These are phyloP conservation scores for Gelatoporia subvermispora DNA, from an alignment of 768 basidiomycete species.

Conservation along the genomic window DNA sequence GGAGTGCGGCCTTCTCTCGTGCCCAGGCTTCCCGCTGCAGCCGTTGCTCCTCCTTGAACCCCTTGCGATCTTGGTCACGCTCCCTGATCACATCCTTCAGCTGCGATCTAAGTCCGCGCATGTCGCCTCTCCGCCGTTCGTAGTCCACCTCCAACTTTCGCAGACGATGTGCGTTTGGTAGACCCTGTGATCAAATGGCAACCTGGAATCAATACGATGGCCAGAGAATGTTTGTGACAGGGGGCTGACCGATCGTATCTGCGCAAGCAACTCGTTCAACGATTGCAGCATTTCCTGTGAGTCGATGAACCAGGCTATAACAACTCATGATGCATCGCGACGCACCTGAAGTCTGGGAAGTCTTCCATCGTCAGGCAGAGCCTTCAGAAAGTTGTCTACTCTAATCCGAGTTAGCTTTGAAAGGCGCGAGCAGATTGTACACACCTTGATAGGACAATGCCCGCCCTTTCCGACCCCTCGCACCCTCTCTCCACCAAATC, in stretches of 20 bases:
- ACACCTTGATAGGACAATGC: background rate
- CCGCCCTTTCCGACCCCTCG: background rate
- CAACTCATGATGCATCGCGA: background rate
- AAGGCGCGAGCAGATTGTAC: background rate
- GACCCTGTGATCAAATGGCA: background rate
- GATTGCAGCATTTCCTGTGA: background rate
- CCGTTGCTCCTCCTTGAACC: background rate
- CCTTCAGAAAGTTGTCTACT: background rate
- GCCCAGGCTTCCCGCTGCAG: background rate
- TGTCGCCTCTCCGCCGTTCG: background rate
- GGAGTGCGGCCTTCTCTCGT: constrained; percentile 1
- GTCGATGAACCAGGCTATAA: background rate
- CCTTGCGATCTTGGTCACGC: constrained; percentile 6
- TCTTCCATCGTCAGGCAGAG: background rate
- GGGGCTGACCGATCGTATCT: constrained; percentile 4
- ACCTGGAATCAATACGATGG: background rate
- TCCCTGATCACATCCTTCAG: constrained; percentile 1
- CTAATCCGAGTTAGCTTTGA: background rate
- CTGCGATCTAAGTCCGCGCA: constrained; percentile 1
- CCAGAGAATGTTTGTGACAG: background rate
- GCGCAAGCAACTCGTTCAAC: background rate
- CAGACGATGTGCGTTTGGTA: background rate
- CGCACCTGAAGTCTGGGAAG: background rate
- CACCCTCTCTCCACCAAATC: background rate
- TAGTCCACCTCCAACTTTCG: background rate